Conservation (phyloP, 306 rosid species). For the Vigna angularis region DNA sequence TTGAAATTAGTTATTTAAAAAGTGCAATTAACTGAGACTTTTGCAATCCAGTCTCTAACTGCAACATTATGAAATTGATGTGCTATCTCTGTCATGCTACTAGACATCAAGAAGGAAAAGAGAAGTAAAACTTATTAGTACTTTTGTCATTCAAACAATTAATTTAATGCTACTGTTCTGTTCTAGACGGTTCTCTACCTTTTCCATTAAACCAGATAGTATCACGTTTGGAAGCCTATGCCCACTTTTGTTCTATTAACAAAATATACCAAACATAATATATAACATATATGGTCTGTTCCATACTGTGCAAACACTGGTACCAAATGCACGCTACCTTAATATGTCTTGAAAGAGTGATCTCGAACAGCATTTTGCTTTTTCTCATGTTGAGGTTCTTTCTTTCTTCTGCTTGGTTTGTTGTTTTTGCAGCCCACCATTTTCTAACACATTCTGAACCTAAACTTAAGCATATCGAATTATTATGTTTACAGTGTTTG, state of each 20-base stretch:
- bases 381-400: slow-evolving; percentile 18
- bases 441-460: slow-evolving; percentile 30
- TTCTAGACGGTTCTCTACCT: neutral
- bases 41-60: neutral
- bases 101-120: neutral
- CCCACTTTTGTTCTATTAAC: neutral
- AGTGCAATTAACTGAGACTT: neutral
- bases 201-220: neutral
- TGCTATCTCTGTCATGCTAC: neutral
- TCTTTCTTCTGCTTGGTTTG: neutral
- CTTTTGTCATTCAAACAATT: neutral
- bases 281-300: neutral
- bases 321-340: slow-evolving; percentile 4
- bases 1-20: neutral
- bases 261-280: neutral
- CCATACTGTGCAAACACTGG: neutral
- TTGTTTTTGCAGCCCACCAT: slow-evolving; percentile 15
- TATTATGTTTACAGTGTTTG: slow-evolving; percentile 62
- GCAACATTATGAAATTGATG: neutral
- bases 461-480: slow-evolving; percentile 26
- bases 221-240: neutral
- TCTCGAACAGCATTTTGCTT: slow-evolving; percentile 3
- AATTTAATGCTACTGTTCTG: slow-evolving; percentile 3
- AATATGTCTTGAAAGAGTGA: slow-evolving; percentile 10
- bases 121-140: neutral